Base-by-base conservation (phyloP, 805 yeast genomes). In the Wickerhamiella brachini region DNA sequence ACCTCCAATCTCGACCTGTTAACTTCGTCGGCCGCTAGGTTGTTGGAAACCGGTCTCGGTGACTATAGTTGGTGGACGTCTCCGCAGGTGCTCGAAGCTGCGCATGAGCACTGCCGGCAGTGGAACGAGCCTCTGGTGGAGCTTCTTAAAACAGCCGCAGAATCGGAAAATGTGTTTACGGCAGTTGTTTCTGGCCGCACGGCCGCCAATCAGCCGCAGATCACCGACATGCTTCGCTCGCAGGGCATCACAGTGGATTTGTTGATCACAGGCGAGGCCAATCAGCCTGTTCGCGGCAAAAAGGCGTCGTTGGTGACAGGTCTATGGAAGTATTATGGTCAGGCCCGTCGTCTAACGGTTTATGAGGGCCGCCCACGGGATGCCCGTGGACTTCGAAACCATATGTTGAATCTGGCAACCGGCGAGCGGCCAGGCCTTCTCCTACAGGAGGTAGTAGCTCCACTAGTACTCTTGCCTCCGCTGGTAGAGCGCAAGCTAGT, bases 101-200 rank as follows among this genome's bases (percentile, higher is more conserved):
- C 57, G 4, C 17, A 45, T 5, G 48, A 50, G 24, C 21, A 10
- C 9, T 49, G 48, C 15, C 10, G 20, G 26, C 24, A 13, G 5
- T 59, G 62, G 62, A 51, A 58, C 49, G 41, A 38, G 12, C 24
- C 44, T 4, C 52, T 58, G 18, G 49, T 56, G 8, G 55, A 53
- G 9, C 20, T 58, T 2, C 53, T 55, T 9, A 22, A 45, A 21
- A 46, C n/a, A 15, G 55, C 57, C 1, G 22, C 50, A 5, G 17
- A 8, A 10, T 5, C 7, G 6, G 39, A 44, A 2, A 2, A 37
- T 3, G 51, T 48, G 2, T 21, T 56, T 42, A 49, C 56, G 12
- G 62, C 54, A 5, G 26, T 59, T 15, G 52, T 57, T 12, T 58
- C 61, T 3, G 45, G 54, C 17, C 55, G 62, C 12, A 39, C 49